phyloP scores from a whole-genome alignment of 345 rosid genomes.

The Cardamine chenopodiifolia region DNA sequence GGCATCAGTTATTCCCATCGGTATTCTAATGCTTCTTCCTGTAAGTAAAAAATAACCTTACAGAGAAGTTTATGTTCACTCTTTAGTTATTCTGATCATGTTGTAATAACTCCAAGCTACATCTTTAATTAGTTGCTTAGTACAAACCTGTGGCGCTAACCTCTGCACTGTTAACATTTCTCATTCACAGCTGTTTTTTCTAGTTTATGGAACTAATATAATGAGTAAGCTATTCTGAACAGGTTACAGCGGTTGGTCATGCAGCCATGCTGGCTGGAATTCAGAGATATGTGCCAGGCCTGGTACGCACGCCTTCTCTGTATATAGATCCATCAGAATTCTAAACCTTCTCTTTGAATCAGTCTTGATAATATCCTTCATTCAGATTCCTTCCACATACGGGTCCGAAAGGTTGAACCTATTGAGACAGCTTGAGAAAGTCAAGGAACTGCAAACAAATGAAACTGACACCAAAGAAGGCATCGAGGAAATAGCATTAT shows the following conservation, averaged over 20 bases:
- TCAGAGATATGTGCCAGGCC: slow-evolving; percentile 83
- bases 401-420: slow-evolving; percentile 91
- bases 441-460: slow-evolving; percentile 66
- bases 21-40: slow-evolving; percentile 95
- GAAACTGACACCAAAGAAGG: slow-evolving; percentile 61
- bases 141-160: slow-evolving; percentile 16
- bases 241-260: slow-evolving; percentile 98
- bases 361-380: slow-evolving; percentile 24
- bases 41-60: slow-evolving; percentile 55
- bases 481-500: slow-evolving; percentile 41
- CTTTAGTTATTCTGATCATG: background rate
- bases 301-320: slow-evolving; percentile 55
- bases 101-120: background rate
- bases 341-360: background rate
- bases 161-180: slow-evolving; percentile 21
- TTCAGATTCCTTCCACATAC: slow-evolving; percentile 92
- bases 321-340: slow-evolving; percentile 14
- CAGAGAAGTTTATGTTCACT: background rate
- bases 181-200: slow-evolving; percentile 9
- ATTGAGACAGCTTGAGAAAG: slow-evolving; percentile 87
- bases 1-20: slow-evolving; percentile 96
- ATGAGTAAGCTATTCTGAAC: slow-evolving; percentile 23
- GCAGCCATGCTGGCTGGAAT: slow-evolving; percentile 98
- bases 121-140: slow-evolving; percentile 12
- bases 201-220: slow-evolving; percentile 4